Base-by-base conservation (phyloP, 768 basidiomycete genomes). In the Rhodosporidiobolus sp. region DNA sequence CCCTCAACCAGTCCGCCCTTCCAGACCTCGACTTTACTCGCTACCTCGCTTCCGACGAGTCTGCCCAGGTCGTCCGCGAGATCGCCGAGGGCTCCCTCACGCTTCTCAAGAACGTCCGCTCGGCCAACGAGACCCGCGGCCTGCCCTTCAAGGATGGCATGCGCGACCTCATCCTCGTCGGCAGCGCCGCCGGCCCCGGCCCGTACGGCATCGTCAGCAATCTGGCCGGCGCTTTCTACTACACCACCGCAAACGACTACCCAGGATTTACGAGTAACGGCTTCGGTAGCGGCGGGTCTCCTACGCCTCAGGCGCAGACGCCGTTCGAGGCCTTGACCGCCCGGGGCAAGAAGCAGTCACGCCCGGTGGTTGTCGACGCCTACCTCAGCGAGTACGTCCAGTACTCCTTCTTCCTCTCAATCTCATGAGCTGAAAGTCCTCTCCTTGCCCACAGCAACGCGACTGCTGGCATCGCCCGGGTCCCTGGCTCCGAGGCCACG, bases 251-350 rank as follows among this genome's bases (percentile, higher is more conserved):
- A 0, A 17, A 17, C 24, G 4, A 24, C 22, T 54, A 54, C 46
- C 1, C 35, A 6, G 63, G 65, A 2, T 34, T 48, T n/a, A 20
- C 49, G 26, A 35, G 52, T 1, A 30, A 63, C 56, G 82, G 82
- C 19, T 81, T 80, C 54, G 83, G 82, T 45, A 77, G 76, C 8
- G 82, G 82, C n/a, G 65, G 66, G 28, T 73, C 81, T 32, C 69
- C 77, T 2, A 63, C 79, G 0, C 62, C 79, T 4, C 81, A 79
- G 76, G 70, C 74, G 16, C 71, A 79, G n/a, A 60, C 72, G 22
- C 82, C 82, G 1, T 79, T 81, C 59, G 67, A 79, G 30, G 82
- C 77, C 17, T 77, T 83, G 43, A 63, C 63, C 3, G 67, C 54
- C 3, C 77, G 72, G 20, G 81, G 78, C 53, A 73, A 76, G 53